phyloP scores from a whole-genome alignment of 2,329 filamentous ascomycete species.

The Epichloe brachyelytri region DNA sequence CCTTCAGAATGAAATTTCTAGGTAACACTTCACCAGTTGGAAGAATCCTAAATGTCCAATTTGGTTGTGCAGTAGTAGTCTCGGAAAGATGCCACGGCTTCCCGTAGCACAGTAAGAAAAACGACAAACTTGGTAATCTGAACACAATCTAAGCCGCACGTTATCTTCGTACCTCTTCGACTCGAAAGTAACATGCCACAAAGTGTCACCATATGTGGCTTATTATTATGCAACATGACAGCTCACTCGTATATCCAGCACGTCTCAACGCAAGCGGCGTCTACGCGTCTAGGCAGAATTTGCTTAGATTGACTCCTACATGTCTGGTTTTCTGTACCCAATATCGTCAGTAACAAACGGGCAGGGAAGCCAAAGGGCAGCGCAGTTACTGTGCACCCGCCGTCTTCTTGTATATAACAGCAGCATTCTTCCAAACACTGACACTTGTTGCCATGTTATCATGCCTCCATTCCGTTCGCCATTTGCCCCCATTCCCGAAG shows the following conservation, averaged over 20 bases:
- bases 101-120: too few relatives aligned
- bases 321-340: constrained; percentile 2
- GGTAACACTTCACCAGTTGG: too few relatives aligned
- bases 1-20: too few relatives aligned
- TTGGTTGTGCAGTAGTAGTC: too few relatives aligned
- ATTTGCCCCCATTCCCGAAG: not conserved
- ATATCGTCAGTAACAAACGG: not conserved
- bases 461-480: not conserved
- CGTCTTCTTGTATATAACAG: not conserved
- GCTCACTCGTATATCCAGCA: not conserved
- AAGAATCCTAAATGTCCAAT: too few relatives aligned
- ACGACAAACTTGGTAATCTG: too few relatives aligned
- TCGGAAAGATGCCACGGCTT: too few relatives aligned
- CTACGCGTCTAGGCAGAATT: not conserved
- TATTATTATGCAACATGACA: not conserved
- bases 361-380: not conserved
- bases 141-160: too few relatives aligned
- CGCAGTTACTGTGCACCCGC: not conserved
- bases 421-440: not conserved
- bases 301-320: not conserved
- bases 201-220: not conserved
- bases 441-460: not conserved
- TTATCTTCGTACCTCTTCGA: too few relatives aligned
- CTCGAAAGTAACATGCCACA: too few relatives aligned
- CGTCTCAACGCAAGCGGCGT: not conserved